These are phyloP conservation scores for Trypanosoma mega DNA, from an alignment of 208 protist genomes.

Conservation along the genomic window DNA sequence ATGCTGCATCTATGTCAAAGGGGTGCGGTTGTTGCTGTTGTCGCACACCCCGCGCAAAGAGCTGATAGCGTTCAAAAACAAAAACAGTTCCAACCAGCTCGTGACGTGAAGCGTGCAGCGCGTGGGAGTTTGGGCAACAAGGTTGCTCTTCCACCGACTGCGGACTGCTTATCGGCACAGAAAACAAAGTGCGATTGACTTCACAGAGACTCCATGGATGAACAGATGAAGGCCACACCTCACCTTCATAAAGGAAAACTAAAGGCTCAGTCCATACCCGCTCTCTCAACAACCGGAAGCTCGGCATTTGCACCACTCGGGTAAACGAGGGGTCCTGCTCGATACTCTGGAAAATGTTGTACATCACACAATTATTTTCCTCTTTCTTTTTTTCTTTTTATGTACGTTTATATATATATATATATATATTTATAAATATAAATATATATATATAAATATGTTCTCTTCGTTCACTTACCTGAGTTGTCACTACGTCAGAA, in stretches of 20 bases:
- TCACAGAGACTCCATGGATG: conserved; percentile 41
- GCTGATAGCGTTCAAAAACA: conserved; percentile 40
- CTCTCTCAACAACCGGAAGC: conserved; percentile 10
- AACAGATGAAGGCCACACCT: conserved; percentile 39
- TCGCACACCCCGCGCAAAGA: no score
- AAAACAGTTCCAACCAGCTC: conserved; percentile 47
- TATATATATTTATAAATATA: neutral
- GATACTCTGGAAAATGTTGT: conserved; percentile 17
- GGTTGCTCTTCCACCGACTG: neutral
- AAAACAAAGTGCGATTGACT: conserved; percentile 29
- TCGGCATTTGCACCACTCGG: conserved; percentile 17
- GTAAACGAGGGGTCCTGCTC: conserved; percentile 16
- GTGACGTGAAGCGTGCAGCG: conserved; percentile 34
- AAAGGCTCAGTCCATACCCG: conserved; percentile 17
- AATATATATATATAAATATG: no score
- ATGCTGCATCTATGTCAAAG: neutral
- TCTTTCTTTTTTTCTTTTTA: no score
- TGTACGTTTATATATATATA: neutral
- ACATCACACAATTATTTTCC: conserved; percentile 12
- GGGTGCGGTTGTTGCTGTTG: no score
- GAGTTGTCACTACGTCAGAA: no score
- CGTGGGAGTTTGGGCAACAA: neutral
- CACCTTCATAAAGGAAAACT: conserved; percentile 27
- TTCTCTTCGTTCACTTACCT: no score
- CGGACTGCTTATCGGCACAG: neutral